Evolutionary conservation across 2,329 filamentous ascomycete genomes (phyloP).

Genomic region (Penicillium olsonii): DNA sequence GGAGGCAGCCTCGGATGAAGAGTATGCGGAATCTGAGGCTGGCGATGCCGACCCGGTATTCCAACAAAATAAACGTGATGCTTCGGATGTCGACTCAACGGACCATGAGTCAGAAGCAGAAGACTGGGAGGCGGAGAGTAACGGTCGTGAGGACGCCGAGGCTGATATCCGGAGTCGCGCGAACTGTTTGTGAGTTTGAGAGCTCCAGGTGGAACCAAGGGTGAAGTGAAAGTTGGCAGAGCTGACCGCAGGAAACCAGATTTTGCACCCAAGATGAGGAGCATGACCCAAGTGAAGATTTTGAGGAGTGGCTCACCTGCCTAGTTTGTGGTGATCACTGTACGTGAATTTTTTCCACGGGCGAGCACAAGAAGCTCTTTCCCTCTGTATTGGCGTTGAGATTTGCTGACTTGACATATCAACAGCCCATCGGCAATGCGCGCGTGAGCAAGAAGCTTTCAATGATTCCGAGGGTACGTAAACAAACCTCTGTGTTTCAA

Average conservation of each 20-base stretch:
- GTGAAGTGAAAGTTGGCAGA: conserved; percentile 1
- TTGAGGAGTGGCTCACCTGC: conserved; percentile 77
- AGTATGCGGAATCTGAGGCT: conserved; percentile 40
- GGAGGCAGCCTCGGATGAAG: conserved; percentile 37
- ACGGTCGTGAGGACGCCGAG: conserved; percentile 47
- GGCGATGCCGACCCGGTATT: conserved; percentile 48
- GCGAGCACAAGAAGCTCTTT: conserved; percentile 29
- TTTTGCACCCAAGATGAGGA: conserved; percentile 85
- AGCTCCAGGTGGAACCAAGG: not conserved
- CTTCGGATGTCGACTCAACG: conserved; percentile 40
- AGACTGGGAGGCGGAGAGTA: conserved; percentile 52
- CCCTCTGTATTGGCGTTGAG: conserved; percentile 24
- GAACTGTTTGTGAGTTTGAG: conserved; percentile 61
- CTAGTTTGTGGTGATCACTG: conserved; percentile 77
- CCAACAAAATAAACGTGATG: conserved; percentile 42
- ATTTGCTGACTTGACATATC: conserved; percentile 47
- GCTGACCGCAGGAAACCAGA: conserved; percentile 50
- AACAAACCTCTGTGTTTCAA: not conserved
- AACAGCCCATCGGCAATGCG: conserved; percentile 88
- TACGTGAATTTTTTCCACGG: conserved; percentile 53
- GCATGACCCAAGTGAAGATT: conserved; percentile 77
- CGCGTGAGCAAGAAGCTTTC: conserved; percentile 68
- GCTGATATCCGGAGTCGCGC: conserved; percentile 53
- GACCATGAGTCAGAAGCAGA: conserved; percentile 62
- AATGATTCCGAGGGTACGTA: conserved; percentile 62